These are phyloP conservation scores for Gymnopilus dilepis DNA, from an alignment of 768 basidiomycete genomes.

Conservation along the genomic window DNA sequence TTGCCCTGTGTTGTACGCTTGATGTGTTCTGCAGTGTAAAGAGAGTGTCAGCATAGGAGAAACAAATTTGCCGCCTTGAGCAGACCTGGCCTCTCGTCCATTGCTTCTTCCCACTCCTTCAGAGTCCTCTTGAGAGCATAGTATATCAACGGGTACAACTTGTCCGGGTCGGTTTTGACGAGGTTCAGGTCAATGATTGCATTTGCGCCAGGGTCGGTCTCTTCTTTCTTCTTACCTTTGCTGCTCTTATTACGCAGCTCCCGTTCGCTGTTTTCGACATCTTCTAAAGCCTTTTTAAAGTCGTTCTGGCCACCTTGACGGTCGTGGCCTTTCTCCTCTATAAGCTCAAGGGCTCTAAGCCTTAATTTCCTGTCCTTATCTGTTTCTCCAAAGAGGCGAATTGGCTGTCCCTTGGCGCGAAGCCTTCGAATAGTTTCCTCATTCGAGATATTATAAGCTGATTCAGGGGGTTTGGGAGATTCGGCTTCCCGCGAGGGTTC, in stretches of 20 bases:
- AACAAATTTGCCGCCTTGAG: not conserved
- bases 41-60: not conserved
- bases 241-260: slow-evolving; percentile 63
- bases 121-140: slow-evolving; percentile 91
- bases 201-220: slow-evolving; percentile 52
- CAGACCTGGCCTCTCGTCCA: slow-evolving; percentile 92
- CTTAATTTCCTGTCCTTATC: slow-evolving; percentile 93
- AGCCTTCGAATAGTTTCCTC: slow-evolving; percentile 91
- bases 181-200: slow-evolving; percentile 80
- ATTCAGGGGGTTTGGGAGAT: slow-evolving; percentile 50
- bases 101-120: slow-evolving; percentile 95
- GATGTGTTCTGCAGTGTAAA: slow-evolving; percentile 63
- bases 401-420: slow-evolving; percentile 90
- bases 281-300: slow-evolving; percentile 88
- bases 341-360: slow-evolving; percentile 90
- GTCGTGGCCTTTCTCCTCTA: slow-evolving; percentile 88
- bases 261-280: slow-evolving; percentile 81
- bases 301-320: slow-evolving; percentile 90
- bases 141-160: slow-evolving; percentile 95
- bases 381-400: slow-evolving; percentile 91
- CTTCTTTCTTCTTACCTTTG: slow-evolving; percentile 71
- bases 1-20: slow-evolving; percentile 92
- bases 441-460: slow-evolving; percentile 87
- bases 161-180: slow-evolving; percentile 91
- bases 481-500: slow-evolving; percentile 37